Conservation (phyloP, 2,329 filamentous ascomycete genomes). For the Arthroderma sp. region DNA sequence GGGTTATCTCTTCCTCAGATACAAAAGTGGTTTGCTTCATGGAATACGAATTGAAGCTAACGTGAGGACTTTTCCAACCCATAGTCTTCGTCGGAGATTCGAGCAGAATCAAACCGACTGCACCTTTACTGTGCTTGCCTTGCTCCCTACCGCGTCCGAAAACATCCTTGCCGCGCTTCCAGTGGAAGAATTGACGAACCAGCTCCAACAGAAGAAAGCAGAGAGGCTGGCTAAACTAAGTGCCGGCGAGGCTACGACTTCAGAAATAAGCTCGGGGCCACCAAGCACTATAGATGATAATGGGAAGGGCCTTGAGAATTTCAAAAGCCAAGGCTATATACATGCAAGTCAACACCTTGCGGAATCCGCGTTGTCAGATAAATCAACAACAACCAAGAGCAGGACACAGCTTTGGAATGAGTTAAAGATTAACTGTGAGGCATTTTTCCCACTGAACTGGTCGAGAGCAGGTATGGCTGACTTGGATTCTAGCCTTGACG, state of each 20-base stretch:
- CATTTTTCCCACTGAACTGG: not conserved
- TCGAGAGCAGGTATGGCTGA: not conserved
- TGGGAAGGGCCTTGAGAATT: conserved; percentile 58
- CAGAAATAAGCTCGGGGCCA: conserved; percentile 43
- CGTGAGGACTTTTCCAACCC: not conserved
- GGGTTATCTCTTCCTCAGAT: conserved; percentile 21
- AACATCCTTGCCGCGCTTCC: conserved; percentile 79
- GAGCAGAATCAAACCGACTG: conserved; percentile 99
- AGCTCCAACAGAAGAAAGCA: conserved; percentile 86
- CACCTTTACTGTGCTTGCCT: conserved; percentile 91
- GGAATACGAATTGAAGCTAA: not conserved
- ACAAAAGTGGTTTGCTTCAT: not conserved
- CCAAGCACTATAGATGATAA: conserved; percentile 74
- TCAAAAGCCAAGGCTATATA: conserved; percentile 68
- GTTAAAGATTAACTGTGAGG: conserved; percentile 77
- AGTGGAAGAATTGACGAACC: conserved; percentile 82
- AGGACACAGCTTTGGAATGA: conserved; percentile 97
- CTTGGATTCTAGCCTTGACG: conserved; percentile 56
- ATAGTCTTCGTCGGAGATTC: conserved; percentile 81
- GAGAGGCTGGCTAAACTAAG: conserved; percentile 50
- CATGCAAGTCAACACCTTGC: conserved; percentile 62
- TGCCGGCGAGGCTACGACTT: conserved; percentile 42
- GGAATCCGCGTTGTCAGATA: conserved; percentile 40
- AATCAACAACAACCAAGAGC: conserved; percentile 46
- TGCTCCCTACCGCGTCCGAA: conserved; percentile 80